Evolutionary conservation across 345 rosid genomes (phyloP), one percentile per base, ranked within the genome.

Genomic region (Noccaea bulbosa): DNA sequence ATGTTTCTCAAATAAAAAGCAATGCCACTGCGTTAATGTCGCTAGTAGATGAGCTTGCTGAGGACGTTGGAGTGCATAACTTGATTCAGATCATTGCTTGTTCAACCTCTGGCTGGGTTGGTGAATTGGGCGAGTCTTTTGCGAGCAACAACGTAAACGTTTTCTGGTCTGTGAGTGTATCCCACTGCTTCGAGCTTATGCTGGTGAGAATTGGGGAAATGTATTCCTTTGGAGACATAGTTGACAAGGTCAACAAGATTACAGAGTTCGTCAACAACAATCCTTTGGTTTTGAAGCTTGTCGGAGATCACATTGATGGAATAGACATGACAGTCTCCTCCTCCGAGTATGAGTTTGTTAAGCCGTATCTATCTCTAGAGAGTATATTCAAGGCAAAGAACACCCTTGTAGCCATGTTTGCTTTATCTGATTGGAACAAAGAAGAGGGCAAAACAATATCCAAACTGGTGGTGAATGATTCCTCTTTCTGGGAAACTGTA

Each of bases 101-200:
- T 65, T 83, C 91, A 46, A 64, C 82, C n/a, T 50, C 56, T 9
- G 90, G 85, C 30, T 87, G 89, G 89, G 70, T 82, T 60, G 87
- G 81, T 44, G 66, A 55, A 52, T 22, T 83, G 16, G 86, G 85
- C 41, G 38, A 78, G 77, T 56, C 70, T 57, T 84, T 89, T 50
- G 58, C 67, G 55, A 74, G 74, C 11, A 80, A 67, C 51, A 67
- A 75, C 51, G 67, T 53, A 70, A 11, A 14, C 17, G 62, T 77
- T 44, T 85, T 89, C 73, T 89, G 89, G 96, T 79, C 79, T 15
- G 78, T 76, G 43, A 73, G 88, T 73, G 77, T 85, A 41, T 83
- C 87, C 8, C 82, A 81, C 34, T 89, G 91, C 77, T 72, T 87
- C 5, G 82, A 81, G 63, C 85, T 82, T 48, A 77, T 87, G 81